Evolutionary conservation across 2,329 filamentous ascomycete genomes (phyloP), one percentile per base, ranked within the genome.

Genomic region (Mycocentrospora acerina): DNA sequence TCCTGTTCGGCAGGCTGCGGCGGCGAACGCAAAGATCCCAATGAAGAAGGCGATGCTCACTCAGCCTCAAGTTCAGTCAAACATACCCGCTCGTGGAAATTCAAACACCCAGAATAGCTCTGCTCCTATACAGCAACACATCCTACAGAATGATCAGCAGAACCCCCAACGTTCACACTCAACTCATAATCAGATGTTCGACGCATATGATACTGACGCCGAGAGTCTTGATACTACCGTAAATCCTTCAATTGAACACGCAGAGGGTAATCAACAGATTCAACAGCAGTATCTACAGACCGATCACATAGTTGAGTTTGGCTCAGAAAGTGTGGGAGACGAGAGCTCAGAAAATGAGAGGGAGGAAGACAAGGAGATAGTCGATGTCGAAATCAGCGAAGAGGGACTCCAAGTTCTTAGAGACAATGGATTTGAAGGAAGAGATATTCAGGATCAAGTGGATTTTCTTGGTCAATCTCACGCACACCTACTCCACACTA

Each of bases 121-220:
- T 17, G 41, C 42, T 25, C 13, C 33, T 4, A 13, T 48, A 8
- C 48, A 55, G 37, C 19, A 22, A 9, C 9, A 22, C 9, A 6
- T 9, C 19, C 19, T 22, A 6, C 19, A 22, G 19, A 22, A 22
- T 22, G 5, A 5, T 5, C 19, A 22, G 19, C 52, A 46, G 24
- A 40, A 47, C 17, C 38, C 34, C 7, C 51, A 46, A 22, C 47
- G 36, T 22, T 46, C 42, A 35, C 45, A 40, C 1, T 35, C 43
- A 30, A 46, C 40, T 27, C 49, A 51, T 40, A 42, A 35, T 35
- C 42, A 32, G 14, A 52, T 48, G 33, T 42, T 41, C 40, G 57
- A 62, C 44, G 33, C 28, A 1, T 69, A 61, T 32, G 67, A 62
- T 32, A 71, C 68, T 41, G 67, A 71, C 42, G 59, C 58, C 17